Conservation (phyloP, 2,329 filamentous ascomycete species). For the Nothopassalora personata region DNA sequence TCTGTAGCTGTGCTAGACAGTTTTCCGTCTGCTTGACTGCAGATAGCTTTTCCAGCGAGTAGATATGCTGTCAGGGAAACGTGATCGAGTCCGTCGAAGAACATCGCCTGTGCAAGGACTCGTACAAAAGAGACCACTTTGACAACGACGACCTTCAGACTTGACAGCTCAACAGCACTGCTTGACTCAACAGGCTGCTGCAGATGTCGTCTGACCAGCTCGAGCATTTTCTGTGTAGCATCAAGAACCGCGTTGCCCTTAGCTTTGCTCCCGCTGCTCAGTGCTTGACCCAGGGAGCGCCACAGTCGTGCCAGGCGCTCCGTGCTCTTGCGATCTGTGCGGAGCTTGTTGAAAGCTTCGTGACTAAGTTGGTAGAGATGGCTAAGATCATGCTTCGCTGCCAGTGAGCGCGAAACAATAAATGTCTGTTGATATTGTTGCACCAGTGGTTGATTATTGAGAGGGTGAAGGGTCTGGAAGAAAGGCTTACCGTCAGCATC, state of each 20-base stretch:
- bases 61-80: constrained; percentile 12
- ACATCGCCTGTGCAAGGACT: constrained; percentile 10
- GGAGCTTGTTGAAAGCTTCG: constrained; percentile 6
- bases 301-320: constrained; percentile 16
- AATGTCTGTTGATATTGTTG: constrained; percentile 22
- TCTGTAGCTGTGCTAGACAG: not conserved
- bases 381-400: constrained; percentile 21
- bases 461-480: constrained; percentile 40
- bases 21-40: not conserved
- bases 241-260: constrained; percentile 6
- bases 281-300: constrained; percentile 8
- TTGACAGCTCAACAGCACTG: not conserved
- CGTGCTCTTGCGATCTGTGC: constrained; percentile 14
- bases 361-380: constrained; percentile 9
- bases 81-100: constrained; percentile 10
- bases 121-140: constrained; percentile 12
- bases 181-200: not conserved
- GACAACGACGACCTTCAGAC: not conserved
- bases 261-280: not conserved
- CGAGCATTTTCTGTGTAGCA: constrained; percentile 6
- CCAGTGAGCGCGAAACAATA: constrained; percentile 17
- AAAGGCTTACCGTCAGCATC: constrained; percentile 34
- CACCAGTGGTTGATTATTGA: constrained; percentile 42
- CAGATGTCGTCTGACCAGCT: constrained; percentile 1
- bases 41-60: constrained; percentile 11